These are phyloP conservation scores for Selaginella moellendorffii DNA, from an alignment of 75 land plant genomes.

Conservation along the genomic window DNA sequence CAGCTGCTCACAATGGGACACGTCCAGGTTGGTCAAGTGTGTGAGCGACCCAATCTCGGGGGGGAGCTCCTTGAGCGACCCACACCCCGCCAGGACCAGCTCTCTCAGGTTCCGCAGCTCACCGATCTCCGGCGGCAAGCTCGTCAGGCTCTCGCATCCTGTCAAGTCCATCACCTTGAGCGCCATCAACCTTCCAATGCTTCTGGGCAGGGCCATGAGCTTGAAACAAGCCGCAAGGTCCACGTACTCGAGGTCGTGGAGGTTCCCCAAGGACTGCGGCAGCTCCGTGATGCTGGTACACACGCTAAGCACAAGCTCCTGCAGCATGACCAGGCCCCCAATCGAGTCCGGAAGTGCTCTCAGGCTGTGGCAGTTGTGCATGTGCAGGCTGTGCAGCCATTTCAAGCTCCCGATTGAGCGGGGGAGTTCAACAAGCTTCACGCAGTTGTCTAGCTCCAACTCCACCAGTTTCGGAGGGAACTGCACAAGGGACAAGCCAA, in stretches of 20 bases:
- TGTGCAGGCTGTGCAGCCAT: slow-evolving; percentile 1
- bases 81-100: neutral
- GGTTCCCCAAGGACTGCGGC: neutral
- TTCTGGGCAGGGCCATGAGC: neutral
- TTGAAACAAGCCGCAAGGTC: slow-evolving; percentile 10
- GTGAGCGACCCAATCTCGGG: slow-evolving; percentile 6
- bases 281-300: neutral
- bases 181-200: neutral
- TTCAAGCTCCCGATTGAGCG: neutral
- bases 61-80: slow-evolving; percentile 3
- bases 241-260: neutral
- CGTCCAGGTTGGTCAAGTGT: neutral
- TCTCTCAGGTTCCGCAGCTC: neutral
- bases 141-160: slow-evolving; percentile 4
- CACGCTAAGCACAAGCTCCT: neutral
- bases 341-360: slow-evolving; percentile 9
- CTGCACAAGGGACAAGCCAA: too few species aligned
- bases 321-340: neutral
- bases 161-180: slow-evolving; percentile 2
- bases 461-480: slow-evolving; percentile 6
- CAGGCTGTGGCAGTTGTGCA: slow-evolving; percentile 6
- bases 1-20: slow-evolving; percentile 9
- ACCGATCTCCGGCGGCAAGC: slow-evolving; percentile 1
- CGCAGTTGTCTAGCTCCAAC: slow-evolving; percentile 6
- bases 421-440: neutral